These are phyloP conservation scores for Vanilla planifolia DNA, from an alignment of 106 monocot species.

Conservation along the genomic window DNA sequence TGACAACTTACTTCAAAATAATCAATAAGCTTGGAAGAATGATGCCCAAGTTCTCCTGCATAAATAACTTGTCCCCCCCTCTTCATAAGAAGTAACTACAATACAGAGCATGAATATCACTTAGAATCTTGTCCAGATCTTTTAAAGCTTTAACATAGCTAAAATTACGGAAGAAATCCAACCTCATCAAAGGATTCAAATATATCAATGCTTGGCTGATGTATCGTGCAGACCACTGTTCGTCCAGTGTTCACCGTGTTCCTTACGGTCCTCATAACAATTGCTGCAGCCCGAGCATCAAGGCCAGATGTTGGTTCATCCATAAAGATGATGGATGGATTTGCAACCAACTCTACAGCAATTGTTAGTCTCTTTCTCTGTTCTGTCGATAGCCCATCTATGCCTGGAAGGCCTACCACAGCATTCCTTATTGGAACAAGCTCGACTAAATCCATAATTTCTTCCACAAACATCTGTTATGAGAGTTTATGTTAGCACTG, in stretches of 20 bases:
- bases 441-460: conserved; percentile 75
- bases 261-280: conserved; percentile 90
- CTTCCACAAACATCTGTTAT: conserved; percentile 82
- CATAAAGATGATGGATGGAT: conserved; percentile 96
- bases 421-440: conserved; percentile 50
- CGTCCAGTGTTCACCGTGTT: conserved; percentile 88
- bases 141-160: not conserved
- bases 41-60: conserved; percentile 64
- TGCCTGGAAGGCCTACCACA: conserved; percentile 71
- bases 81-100: conserved; percentile 80
- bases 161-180: not conserved
- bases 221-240: conserved; percentile 93
- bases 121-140: not conserved
- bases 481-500: not conserved
- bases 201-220: conserved; percentile 96
- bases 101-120: not conserved
- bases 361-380: conserved; percentile 90
- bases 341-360: conserved; percentile 86
- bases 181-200: conserved; percentile 99
- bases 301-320: conserved; percentile 97
- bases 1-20: conserved; percentile 77
- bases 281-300: conserved; percentile 89
- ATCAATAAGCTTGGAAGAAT: conserved; percentile 59
- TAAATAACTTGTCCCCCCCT: conserved; percentile 82
- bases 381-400: conserved; percentile 76